Evolutionary conservation across 2,329 filamentous ascomycete genomes (phyloP).

Genomic region (Claviceps fusiformis): DNA sequence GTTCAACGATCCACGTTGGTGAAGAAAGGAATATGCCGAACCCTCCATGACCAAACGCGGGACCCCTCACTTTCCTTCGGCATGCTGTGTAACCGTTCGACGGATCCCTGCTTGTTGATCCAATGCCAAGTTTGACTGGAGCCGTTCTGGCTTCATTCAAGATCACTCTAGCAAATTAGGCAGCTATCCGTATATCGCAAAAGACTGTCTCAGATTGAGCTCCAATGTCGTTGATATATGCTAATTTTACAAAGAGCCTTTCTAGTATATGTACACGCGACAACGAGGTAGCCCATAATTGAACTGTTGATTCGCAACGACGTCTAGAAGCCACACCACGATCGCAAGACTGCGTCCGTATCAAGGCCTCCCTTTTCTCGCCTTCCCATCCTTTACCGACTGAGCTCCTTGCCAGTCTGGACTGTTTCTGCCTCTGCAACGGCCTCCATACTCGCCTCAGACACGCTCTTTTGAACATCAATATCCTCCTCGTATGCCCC

Average conservation of each 20-base stretch:
- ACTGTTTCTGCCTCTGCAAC: conserved; percentile 7
- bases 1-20: neutral
- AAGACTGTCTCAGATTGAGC: neutral
- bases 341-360: neutral
- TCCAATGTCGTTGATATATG: conserved; percentile 1
- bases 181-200: neutral
- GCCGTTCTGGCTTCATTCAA: neutral
- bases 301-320: neutral
- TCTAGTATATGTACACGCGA: conserved; percentile 1
- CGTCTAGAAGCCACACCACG: neutral
- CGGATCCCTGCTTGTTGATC: neutral
- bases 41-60: no score
- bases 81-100: neutral
- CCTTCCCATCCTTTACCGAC: neutral
- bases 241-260: conserved; percentile 1
- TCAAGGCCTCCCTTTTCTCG: neutral
- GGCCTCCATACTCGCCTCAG: conserved; percentile 8
- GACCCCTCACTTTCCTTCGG: neutral
- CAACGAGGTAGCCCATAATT: neutral
- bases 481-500: conserved; percentile 22
- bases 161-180: neutral
- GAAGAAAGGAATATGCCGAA: neutral
- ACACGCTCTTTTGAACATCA: conserved; percentile 14
- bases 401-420: neutral
- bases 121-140: neutral